Evolutionary conservation across 108 stramenopile genomes (phyloP).

Genomic region (Chaetoceros tenuissimus): DNA sequence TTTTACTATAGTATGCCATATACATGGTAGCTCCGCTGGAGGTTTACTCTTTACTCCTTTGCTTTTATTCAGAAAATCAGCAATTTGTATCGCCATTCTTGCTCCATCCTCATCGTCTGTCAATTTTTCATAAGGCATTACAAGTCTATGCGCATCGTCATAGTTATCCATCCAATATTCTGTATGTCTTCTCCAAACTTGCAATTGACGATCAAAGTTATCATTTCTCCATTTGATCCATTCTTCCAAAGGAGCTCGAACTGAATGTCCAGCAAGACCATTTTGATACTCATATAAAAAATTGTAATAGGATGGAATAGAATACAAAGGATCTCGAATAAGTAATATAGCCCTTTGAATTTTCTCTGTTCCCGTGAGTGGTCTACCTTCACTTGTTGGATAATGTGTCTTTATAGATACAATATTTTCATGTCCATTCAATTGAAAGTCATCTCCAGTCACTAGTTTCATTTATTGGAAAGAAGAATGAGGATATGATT

Average conservation of each 20-base stretch:
- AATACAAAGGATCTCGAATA: conserved; percentile 25
- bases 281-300: conserved; percentile 20
- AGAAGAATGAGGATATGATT: too few relatives aligned
- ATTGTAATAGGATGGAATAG: conserved; percentile 25
- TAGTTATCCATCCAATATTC: conserved; percentile 26
- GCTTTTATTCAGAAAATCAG: too few relatives aligned
- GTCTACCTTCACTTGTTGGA: conserved; percentile 7
- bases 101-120: too few relatives aligned
- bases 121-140: too few relatives aligned
- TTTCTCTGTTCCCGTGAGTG: conserved; percentile 2
- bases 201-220: conserved; percentile 12
- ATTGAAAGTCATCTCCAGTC: conserved; percentile 23
- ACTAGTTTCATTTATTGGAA: too few relatives aligned
- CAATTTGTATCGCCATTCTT: too few relatives aligned
- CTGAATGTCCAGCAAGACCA: conserved; percentile 17
- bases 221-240: conserved; percentile 29
- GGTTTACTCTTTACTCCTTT: too few relatives aligned
- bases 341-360: conserved; percentile 21
- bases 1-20: too few relatives aligned
- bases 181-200: conserved; percentile 13
- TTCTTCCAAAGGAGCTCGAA: conserved; percentile 11
- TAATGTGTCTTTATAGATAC: conserved; percentile 33
- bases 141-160: too few relatives aligned
- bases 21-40: too few relatives aligned
- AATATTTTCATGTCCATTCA: conserved; percentile 7